Conservation (phyloP, 2,329 filamentous ascomycete species). For the Fusarium euwallaceae region DNA sequence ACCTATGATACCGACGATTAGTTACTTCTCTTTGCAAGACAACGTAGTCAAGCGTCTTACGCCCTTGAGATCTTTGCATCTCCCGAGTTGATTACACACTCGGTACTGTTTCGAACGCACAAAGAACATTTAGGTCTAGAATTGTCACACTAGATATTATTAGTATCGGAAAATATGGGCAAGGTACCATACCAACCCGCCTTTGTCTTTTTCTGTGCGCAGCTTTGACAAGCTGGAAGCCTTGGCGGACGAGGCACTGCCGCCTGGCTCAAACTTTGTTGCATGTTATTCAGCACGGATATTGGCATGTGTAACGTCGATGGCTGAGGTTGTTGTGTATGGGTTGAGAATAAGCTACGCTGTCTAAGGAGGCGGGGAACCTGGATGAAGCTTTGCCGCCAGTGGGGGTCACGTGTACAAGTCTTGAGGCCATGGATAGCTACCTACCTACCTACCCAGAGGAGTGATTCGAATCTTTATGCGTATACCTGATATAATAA, state of each 20-base stretch:
- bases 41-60: background rate
- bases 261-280: background rate
- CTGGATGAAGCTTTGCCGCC: background rate
- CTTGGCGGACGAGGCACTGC: constrained; percentile 4
- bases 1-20: background rate
- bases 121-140: constrained; percentile 16
- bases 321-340: background rate
- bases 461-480: background rate
- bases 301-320: background rate
- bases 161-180: background rate
- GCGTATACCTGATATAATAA: background rate
- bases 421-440: background rate
- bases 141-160: constrained; percentile 17
- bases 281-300: background rate
- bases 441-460: background rate
- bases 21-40: fast-evolving
- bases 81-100: constrained; percentile 6
- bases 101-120: background rate
- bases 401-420: background rate
- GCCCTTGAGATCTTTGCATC: constrained; percentile 10
- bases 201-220: constrained; percentile 24
- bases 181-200: background rate
- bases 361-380: background rate
- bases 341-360: background rate
- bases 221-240: constrained; percentile 26